These are phyloP conservation scores for Magnolia officinalis DNA, from an alignment of 164 flowering plant genomes.

Conservation along the genomic window DNA sequence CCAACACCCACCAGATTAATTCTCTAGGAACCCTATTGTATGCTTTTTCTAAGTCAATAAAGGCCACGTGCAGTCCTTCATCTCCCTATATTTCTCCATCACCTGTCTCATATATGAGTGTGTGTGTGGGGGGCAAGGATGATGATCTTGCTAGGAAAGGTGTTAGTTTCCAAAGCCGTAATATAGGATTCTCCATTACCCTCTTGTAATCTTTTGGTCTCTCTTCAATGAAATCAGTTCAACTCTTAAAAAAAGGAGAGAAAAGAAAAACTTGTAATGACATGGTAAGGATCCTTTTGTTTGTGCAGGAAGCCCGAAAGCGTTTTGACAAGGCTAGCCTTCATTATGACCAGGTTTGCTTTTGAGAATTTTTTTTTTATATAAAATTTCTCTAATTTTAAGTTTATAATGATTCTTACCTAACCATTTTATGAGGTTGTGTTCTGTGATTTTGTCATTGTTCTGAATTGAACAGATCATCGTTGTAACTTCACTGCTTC, in stretches of 20 bases:
- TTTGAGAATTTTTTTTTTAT: background rate
- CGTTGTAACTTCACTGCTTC: background rate
- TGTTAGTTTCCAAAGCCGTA: background rate
- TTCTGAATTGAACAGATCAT: background rate
- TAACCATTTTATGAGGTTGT: background rate
- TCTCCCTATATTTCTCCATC: too few species aligned
- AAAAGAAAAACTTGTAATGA: background rate
- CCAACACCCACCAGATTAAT: too few species aligned
- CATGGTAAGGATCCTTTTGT: background rate
- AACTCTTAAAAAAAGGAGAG: background rate
- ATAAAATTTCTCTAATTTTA: background rate
- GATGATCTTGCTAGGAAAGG: background rate
- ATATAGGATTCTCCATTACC: background rate
- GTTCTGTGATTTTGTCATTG: background rate
- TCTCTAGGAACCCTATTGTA: too few species aligned
- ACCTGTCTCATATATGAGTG: too few species aligned
- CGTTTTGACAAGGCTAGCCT: conserved; percentile 71
- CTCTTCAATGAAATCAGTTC: too few species aligned
- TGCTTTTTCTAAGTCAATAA: too few species aligned
- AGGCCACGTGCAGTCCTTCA: too few species aligned
- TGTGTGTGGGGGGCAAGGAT: too few species aligned
- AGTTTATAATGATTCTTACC: background rate
- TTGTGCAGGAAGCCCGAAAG: conserved; percentile 68
- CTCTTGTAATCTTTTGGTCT: background rate
- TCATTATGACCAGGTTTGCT: conserved; percentile 58